These are phyloP conservation scores for Monosporascus sp. DNA, from an alignment of 2,329 filamentous ascomycete genomes.

Conservation along the genomic window DNA sequence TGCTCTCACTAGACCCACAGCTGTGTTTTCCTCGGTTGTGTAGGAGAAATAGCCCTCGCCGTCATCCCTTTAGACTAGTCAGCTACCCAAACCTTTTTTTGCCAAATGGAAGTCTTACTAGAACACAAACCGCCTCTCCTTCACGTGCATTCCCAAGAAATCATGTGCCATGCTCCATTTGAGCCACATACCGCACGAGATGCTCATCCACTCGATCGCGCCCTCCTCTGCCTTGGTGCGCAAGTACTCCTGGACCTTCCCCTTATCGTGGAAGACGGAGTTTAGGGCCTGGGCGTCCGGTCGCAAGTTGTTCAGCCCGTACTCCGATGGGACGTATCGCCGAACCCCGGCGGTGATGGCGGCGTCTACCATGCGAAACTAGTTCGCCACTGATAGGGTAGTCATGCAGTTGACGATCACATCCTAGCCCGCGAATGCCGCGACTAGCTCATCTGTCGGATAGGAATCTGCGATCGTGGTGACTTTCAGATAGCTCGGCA, in stretches of 20 bases:
- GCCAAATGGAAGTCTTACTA: slow-evolving; percentile 5
- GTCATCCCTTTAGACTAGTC: slow-evolving; percentile 15
- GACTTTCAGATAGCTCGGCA: slow-evolving; percentile 11
- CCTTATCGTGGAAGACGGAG: slow-evolving; percentile 21
- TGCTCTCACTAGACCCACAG: slow-evolving; percentile 20
- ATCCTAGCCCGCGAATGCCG: slow-evolving; percentile 21
- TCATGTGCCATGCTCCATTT: slow-evolving; percentile 20
- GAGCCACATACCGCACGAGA: slow-evolving; percentile 25
- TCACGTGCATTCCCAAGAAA: slow-evolving; percentile 21
- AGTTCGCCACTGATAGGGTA: slow-evolving; percentile 27
- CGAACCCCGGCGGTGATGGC: slow-evolving; percentile 48
- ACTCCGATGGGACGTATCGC: slow-evolving; percentile 51
- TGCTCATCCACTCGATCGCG: slow-evolving; percentile 25
- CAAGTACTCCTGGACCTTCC: slow-evolving; percentile 22
- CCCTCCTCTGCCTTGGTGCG: slow-evolving; percentile 15
- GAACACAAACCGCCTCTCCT: slow-evolving; percentile 17
- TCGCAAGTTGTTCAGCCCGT: slow-evolving; percentile 30
- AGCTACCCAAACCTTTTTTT: no score
- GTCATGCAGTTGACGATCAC: slow-evolving; percentile 38
- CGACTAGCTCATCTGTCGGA: slow-evolving; percentile 15
- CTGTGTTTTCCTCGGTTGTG: slow-evolving; percentile 30
- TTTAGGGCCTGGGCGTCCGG: slow-evolving; percentile 20
- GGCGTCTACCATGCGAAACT: slow-evolving; percentile 48
- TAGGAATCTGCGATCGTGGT: slow-evolving; percentile 24
- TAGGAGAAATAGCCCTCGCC: slow-evolving; percentile 27